phyloP scores from a whole-genome alignment of 139 green algal species.

The Tetradesmus lagerheimii region DNA sequence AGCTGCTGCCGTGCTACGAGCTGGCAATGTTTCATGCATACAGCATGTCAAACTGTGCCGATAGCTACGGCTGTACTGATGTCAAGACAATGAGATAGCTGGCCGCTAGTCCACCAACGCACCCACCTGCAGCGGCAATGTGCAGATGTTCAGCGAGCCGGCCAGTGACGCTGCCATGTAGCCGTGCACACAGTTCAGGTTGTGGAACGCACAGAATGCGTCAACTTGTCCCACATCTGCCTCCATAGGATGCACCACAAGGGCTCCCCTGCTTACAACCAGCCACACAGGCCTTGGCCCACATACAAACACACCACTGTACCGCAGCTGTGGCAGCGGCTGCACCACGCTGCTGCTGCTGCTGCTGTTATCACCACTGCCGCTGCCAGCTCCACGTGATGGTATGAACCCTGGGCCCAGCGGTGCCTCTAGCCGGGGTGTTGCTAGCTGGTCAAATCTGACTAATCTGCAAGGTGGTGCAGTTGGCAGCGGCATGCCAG shows the following conservation, averaged over 20 bases:
- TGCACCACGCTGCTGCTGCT: not conserved
- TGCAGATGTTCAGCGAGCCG: conserved; percentile 79
- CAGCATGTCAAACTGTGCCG: too few species aligned
- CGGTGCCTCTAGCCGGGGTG: not conserved
- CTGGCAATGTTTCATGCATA: too few species aligned
- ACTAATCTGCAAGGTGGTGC: conserved; percentile 42
- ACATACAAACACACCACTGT: conserved; percentile 72
- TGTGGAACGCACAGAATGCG: conserved; percentile 91
- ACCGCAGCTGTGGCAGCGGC: conserved; percentile 21
- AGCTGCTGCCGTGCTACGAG: too few species aligned
- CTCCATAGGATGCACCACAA: conserved; percentile 73
- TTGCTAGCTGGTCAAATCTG: conserved; percentile 58
- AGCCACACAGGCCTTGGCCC: conserved; percentile 82
- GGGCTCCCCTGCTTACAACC: conserved; percentile 66
- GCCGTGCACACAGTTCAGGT: conserved; percentile 82
- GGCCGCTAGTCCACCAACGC: too few species aligned
- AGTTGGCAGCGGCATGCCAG: conserved; percentile 30
- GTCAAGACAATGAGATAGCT: too few species aligned
- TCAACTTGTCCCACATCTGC: conserved; percentile 52
- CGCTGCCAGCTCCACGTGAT: not conserved
- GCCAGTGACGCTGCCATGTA: conserved; percentile 36
- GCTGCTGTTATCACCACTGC: not conserved
- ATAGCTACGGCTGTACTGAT: too few species aligned
- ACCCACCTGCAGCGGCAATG: conserved; percentile 72
- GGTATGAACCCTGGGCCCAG: not conserved